Evolutionary conservation across 495 filamentous ascomycete species (phyloP).

Genomic region (Eremomyces bilateralis): DNA sequence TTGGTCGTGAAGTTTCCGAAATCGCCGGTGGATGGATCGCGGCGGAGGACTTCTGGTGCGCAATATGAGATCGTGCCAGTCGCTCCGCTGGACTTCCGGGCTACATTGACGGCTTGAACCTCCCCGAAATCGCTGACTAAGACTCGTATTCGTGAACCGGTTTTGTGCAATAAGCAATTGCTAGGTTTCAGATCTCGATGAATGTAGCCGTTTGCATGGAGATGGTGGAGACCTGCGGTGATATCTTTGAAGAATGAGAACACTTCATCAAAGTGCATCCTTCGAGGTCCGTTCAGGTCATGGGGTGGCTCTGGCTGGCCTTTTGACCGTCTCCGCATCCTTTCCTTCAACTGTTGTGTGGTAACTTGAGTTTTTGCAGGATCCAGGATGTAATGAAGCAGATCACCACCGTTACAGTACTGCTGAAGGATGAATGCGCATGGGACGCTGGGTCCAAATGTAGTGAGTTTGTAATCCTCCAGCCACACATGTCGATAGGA

Average conservation of each 20-base stretch:
- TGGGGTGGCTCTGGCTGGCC: slow-evolving; percentile 31
- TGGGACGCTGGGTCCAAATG: slow-evolving; percentile 74
- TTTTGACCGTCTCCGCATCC: slow-evolving; percentile 55
- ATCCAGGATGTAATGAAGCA: slow-evolving; percentile 66
- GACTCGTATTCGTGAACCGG: slow-evolving; percentile 45
- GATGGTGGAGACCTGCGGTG: slow-evolving; percentile 69
- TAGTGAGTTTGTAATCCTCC: slow-evolving; percentile 61
- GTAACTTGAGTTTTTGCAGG: slow-evolving; percentile 34
- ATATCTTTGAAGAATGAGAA: slow-evolving; percentile 95
- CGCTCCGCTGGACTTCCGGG: slow-evolving; percentile 69
- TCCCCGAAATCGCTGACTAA: slow-evolving; percentile 96
- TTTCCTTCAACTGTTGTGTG: slow-evolving; percentile 68
- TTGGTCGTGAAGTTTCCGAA: slow-evolving; percentile 88
- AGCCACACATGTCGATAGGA: slow-evolving; percentile 96
- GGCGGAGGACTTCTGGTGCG: slow-evolving; percentile 75
- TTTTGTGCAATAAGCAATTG: slow-evolving; percentile 76
- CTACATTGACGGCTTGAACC: slow-evolving; percentile 60
- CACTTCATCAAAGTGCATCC: slow-evolving; percentile 70
- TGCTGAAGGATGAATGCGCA: slow-evolving; percentile 96
- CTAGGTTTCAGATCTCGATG: slow-evolving; percentile 90
- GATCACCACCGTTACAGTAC: slow-evolving; percentile 88
- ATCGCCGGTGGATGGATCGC: slow-evolving; percentile 39
- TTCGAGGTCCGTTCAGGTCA: slow-evolving; percentile 32
- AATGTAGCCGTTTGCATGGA: slow-evolving; percentile 87
- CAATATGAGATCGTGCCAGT: slow-evolving; percentile 97